phyloP scores from a whole-genome alignment of 306 rosid genomes.

The Cucurbita maxima region DNA sequence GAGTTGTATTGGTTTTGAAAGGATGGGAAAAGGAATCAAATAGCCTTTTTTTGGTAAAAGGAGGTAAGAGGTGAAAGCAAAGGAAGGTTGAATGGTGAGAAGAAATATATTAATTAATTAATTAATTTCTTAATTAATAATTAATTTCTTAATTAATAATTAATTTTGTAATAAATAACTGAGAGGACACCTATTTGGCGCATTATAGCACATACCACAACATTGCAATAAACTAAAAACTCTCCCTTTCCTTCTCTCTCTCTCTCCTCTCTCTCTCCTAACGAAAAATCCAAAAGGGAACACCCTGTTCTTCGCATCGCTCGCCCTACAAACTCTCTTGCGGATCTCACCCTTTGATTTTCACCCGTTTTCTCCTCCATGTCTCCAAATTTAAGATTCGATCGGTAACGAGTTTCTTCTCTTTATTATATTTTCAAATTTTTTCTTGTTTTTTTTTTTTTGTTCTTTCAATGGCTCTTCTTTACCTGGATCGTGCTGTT shows the following conservation, averaged over 20 bases:
- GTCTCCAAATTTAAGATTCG: conserved; percentile 11
- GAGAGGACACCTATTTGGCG: conserved; percentile 17
- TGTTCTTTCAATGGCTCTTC: neutral
- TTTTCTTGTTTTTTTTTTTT: neutral
- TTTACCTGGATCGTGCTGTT: neutral
- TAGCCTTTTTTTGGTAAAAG: neutral
- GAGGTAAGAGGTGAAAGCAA: neutral
- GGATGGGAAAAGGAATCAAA: neutral
- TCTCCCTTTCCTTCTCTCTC: conserved; percentile 20
- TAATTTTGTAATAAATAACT: neutral
- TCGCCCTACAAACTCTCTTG: neutral
- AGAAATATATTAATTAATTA: neutral
- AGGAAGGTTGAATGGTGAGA: conserved; percentile 1
- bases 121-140: neutral
- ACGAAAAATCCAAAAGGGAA: conserved; percentile 21
- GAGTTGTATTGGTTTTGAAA: too few relatives aligned
- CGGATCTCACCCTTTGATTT: conserved; percentile 37
- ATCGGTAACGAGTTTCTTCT: conserved; percentile 14
- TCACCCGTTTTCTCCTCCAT: conserved; percentile 12
- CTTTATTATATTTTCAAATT: neutral
- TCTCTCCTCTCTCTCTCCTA: conserved; percentile 14
- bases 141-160: too few relatives aligned
- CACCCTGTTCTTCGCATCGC: neutral
- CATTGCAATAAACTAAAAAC: conserved; percentile 5
- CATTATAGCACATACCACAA: conserved; percentile 48